A percentile compares a stretch with the other conserved stretches of the same genome.
These are phyloP conservation scores for Vaccinium corymbosum DNA, from an alignment of 148 eudicot species.

Conservation along the genomic window DNA sequence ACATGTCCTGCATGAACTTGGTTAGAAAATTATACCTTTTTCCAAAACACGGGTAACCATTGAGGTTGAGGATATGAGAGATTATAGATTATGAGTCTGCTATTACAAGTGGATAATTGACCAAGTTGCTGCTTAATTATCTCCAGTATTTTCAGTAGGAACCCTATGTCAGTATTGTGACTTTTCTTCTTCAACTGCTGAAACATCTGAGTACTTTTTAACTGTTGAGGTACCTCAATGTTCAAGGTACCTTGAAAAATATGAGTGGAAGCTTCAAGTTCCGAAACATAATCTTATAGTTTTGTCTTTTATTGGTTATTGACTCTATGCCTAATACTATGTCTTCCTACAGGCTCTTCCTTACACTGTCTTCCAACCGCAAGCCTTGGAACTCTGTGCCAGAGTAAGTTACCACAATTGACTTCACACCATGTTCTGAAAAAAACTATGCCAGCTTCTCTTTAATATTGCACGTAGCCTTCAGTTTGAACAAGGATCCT, in stretches of 20 bases:
- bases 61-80: background rate
- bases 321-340: slow-evolving; percentile 11
- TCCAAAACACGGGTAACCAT: background rate
- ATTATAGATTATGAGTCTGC: background rate
- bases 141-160: background rate
- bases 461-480: background rate
- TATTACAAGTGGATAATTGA: background rate
- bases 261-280: background rate
- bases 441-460: slow-evolving; percentile 9
- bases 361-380: slow-evolving; percentile 69
- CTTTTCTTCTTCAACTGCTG: background rate
- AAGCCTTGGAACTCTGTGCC: slow-evolving; percentile 92
- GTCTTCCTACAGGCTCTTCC: slow-evolving; percentile 58
- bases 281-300: background rate
- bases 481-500: background rate
- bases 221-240: background rate
- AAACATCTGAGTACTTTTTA: background rate
- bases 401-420: slow-evolving; percentile 54
- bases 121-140: background rate
- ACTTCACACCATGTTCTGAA: background rate
- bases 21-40: background rate
- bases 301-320: background rate
- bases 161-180: background rate
- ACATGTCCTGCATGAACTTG: background rate
- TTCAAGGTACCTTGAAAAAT: background rate